These are phyloP conservation scores for Penicilliopsis zonata DNA, from an alignment of 495 filamentous ascomycete genomes.

Conservation along the genomic window DNA sequence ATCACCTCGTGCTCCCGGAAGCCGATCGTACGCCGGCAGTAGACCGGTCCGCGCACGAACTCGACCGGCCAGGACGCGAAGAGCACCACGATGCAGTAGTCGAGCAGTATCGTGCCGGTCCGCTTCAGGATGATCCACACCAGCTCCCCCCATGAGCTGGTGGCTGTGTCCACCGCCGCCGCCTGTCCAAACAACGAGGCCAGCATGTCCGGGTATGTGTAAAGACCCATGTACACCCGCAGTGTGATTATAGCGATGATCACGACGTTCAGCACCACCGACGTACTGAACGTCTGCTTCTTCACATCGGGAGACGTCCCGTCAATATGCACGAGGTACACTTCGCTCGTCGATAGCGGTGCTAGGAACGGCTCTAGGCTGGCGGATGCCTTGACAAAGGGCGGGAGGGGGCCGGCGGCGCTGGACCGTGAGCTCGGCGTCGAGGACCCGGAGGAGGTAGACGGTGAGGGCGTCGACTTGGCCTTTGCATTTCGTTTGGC, in stretches of 20 bases:
- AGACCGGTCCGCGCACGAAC: constrained; percentile 53
- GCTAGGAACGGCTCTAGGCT: constrained; percentile 47
- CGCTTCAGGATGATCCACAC: constrained; percentile 37
- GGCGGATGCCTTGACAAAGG: constrained; percentile 50
- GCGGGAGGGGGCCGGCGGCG: constrained; percentile 33
- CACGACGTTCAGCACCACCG: constrained; percentile 53
- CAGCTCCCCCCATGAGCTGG: constrained; percentile 38
- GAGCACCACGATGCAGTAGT: constrained; percentile 57
- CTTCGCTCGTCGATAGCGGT: constrained; percentile 45
- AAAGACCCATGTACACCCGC: constrained; percentile 47
- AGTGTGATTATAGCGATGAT: constrained; percentile 46
- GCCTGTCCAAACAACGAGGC: constrained; percentile 49
- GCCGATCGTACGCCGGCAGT: constrained; percentile 59
- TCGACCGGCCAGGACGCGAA: constrained; percentile 64
- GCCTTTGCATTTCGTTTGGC: constrained; percentile 20
- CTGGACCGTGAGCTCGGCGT: constrained; percentile 20
- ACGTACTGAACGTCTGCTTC: constrained; percentile 62
- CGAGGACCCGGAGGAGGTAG: constrained; percentile 20
- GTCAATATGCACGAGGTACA: constrained; percentile 78
- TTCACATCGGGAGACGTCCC: constrained; percentile 50
- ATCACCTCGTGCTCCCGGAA: constrained; percentile 64
- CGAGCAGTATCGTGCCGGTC: constrained; percentile 47
- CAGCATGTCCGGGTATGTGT: constrained; percentile 54
- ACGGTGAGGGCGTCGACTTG: constrained; percentile 13
- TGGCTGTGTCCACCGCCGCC: constrained; percentile 42